A percentile compares a stretch with the other conserved stretches of the same genome.
Evolutionary conservation across 176 grass and related monocot species (phyloP).

Genomic region (Ananas comosus): DNA sequence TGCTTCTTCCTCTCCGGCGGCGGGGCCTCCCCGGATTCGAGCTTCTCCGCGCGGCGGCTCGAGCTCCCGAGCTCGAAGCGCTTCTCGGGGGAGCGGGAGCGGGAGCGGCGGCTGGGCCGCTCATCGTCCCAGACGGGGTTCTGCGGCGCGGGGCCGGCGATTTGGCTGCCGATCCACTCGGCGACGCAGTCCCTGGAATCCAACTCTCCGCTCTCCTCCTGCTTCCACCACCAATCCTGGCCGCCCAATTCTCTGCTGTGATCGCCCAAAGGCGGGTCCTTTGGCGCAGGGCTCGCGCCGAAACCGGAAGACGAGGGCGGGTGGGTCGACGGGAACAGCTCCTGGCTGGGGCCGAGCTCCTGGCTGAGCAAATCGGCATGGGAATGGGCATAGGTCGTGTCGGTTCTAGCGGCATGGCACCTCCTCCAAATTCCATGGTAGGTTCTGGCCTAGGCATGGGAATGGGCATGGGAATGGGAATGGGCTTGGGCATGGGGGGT

Average conservation of each 20-base stretch:
- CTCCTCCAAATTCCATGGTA: no score
- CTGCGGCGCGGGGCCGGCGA: conserved; percentile 27
- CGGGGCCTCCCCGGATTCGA: background rate
- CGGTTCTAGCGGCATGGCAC: no score
- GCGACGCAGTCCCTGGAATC: conserved; percentile 50
- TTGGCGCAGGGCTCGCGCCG: background rate
- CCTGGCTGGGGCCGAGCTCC: conserved; percentile 55
- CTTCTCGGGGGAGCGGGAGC: conserved; percentile 7
- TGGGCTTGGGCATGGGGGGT: conserved; percentile 10
- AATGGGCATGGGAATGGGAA: conserved; percentile 1
- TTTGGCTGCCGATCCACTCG: conserved; percentile 81
- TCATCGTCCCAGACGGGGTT: conserved; percentile 42
- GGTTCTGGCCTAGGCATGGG: no score
- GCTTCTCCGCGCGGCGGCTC: background rate
- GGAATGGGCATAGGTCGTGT: no score
- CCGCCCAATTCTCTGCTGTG: conserved; percentile 21
- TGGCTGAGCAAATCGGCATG: conserved; percentile 66
- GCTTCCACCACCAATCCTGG: conserved; percentile 89
- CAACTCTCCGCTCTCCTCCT: conserved; percentile 52
- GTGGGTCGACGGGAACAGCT: conserved; percentile 18
- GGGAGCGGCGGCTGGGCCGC: background rate
- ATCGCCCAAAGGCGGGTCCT: conserved; percentile 15
- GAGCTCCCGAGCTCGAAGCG: conserved; percentile 20
- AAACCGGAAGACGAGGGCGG: conserved; percentile 1
- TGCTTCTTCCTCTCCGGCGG: conserved; percentile 27